phyloP scores from a whole-genome alignment of 2,329 filamentous ascomycete species.

The Alternaria gaisen region DNA sequence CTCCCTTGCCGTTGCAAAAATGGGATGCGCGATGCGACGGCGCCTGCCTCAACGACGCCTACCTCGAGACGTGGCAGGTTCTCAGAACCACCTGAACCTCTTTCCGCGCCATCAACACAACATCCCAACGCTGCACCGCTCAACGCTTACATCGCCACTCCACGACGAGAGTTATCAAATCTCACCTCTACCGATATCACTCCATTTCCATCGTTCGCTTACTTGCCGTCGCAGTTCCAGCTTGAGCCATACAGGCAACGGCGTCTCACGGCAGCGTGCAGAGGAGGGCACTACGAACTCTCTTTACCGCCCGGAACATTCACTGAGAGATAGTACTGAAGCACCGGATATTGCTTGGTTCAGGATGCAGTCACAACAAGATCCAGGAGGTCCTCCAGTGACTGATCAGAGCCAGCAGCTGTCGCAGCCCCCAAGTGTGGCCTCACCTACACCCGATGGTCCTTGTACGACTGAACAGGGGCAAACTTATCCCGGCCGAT shows the following conservation, averaged over 20 bases:
- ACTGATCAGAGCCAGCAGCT: background rate
- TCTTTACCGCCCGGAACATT: background rate
- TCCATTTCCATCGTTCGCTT: background rate
- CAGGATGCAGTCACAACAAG: background rate
- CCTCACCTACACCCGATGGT: background rate
- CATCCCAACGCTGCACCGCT: background rate
- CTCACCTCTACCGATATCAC: background rate
- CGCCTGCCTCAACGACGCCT: background rate
- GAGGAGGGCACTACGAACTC: background rate
- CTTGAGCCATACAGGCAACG: background rate
- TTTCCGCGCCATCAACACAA: background rate
- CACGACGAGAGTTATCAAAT: background rate
- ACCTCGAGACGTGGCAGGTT: background rate
- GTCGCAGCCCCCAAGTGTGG: background rate
- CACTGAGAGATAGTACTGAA: fast-evolving
- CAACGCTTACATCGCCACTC: background rate
- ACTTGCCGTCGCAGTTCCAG: background rate
- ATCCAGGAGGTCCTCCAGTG: background rate
- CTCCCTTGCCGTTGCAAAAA: fast-evolving
- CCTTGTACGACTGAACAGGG: background rate
- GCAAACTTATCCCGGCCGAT: background rate
- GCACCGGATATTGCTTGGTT: background rate
- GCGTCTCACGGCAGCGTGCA: background rate
- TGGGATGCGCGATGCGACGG: background rate
- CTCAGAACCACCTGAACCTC: background rate